These are phyloP conservation scores for Streptanthus diversifolius DNA, from an alignment of 345 rosid genomes.

Conservation along the genomic window DNA sequence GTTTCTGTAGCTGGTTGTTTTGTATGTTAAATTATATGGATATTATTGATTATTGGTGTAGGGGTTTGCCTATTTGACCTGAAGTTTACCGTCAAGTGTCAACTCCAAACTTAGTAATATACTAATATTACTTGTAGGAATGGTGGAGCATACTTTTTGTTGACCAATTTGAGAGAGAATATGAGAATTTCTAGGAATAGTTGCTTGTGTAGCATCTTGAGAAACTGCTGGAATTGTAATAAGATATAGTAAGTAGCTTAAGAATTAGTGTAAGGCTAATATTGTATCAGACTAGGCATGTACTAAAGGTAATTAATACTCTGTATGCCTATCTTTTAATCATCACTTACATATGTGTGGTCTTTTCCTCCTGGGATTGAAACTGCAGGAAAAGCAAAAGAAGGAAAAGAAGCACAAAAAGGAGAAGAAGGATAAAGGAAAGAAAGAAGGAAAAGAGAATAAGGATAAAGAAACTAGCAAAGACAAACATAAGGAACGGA, in stretches of 20 bases:
- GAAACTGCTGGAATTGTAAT: background rate
- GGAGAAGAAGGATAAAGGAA: constrained; percentile 49
- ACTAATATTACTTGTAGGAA: background rate
- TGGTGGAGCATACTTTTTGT: background rate
- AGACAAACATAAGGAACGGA: constrained; percentile 48
- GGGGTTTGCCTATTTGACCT: constrained; percentile 1
- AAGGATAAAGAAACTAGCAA: constrained; percentile 54
- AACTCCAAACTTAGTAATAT: background rate
- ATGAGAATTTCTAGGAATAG: background rate
- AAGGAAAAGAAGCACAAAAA: constrained; percentile 55
- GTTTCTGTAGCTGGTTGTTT: constrained; percentile 1
- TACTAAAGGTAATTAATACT: background rate
- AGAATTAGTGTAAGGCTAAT: background rate
- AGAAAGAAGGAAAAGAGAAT: constrained; percentile 49
- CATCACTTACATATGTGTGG: constrained; percentile 12
- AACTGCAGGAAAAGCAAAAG: constrained; percentile 49
- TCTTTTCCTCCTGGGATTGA: background rate
- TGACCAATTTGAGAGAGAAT: background rate
- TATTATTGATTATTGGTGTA: background rate
- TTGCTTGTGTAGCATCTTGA: constrained; percentile 1
- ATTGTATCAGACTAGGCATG: background rate
- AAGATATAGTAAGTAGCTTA: constrained; percentile 3
- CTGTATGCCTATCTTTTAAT: background rate
- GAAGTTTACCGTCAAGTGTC: background rate
- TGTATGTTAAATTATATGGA: constrained; percentile 12